A percentile compares a stretch with the other conserved stretches of the same genome.
phyloP scores from a whole-genome alignment of 2,329 filamentous ascomycete genomes.

The Grosmannia huntii region DNA sequence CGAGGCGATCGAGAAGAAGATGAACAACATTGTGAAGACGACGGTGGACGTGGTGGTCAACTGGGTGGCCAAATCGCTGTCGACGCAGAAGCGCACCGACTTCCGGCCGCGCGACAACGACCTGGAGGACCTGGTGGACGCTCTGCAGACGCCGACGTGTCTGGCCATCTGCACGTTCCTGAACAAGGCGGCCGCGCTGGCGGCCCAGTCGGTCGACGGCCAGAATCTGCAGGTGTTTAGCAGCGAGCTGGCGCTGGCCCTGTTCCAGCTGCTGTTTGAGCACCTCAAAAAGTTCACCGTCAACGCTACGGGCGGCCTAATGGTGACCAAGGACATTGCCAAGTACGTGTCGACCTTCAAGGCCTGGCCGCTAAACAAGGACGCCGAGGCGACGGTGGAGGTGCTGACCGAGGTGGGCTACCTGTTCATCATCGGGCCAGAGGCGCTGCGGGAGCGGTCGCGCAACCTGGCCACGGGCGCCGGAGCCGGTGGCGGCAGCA shows the following conservation, averaged over 20 bases:
- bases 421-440: conserved; percentile 82
- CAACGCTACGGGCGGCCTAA: conserved; percentile 82
- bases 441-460: conserved; percentile 60
- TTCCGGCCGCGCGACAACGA: conserved; percentile 79
- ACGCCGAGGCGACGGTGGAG: conserved; percentile 61
- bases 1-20: conserved; percentile 72
- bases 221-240: conserved; percentile 73
- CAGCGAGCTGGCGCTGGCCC: conserved; percentile 68
- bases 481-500: conserved; percentile 26
- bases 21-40: conserved; percentile 46
- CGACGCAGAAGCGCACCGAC: conserved; percentile 74
- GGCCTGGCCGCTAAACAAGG: conserved; percentile 63
- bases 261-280: conserved; percentile 69
- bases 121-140: conserved; percentile 48
- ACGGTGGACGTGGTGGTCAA: conserved; percentile 57
- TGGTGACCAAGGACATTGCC: conserved; percentile 92
- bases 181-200: conserved; percentile 47
- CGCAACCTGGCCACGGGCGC: conserved; percentile 36
- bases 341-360: conserved; percentile 81
- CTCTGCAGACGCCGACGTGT: conserved; percentile 77
- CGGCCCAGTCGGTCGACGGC: conserved; percentile 61
- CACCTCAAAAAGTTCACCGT: conserved; percentile 93
- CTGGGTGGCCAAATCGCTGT: conserved; percentile 61
- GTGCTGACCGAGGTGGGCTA: conserved; percentile 87
- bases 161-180: conserved; percentile 72